Evolutionary conservation across 306 rosid genomes (phyloP).

Genomic region (Lathyrus oleraceus): DNA sequence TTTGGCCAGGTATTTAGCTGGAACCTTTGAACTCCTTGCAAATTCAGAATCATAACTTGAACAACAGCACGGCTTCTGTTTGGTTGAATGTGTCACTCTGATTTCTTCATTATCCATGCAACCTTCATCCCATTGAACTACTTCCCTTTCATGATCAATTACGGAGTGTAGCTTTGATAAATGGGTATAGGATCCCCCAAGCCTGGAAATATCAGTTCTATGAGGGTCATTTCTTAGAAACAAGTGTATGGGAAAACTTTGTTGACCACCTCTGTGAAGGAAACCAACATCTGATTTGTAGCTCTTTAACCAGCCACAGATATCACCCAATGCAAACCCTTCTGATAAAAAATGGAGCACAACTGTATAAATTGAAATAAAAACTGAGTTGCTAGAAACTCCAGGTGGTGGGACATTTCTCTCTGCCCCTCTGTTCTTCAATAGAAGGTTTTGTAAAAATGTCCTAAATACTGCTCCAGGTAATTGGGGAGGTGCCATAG

Average conservation of each 20-base stretch:
- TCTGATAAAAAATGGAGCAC: slow-evolving; percentile 91
- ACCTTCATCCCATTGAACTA: slow-evolving; percentile 90
- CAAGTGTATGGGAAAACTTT: slow-evolving; percentile 68
- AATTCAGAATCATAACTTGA: slow-evolving; percentile 75
- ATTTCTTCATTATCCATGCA: slow-evolving; percentile 85
- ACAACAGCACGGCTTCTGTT: slow-evolving; percentile 93
- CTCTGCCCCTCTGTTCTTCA: slow-evolving; percentile 90
- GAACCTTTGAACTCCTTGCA: slow-evolving; percentile 64
- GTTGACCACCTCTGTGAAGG: slow-evolving; percentile 95
- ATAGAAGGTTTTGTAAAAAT: slow-evolving; percentile 71
- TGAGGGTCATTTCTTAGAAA: slow-evolving; percentile 73
- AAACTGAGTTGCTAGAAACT: slow-evolving; percentile 83
- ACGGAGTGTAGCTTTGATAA: slow-evolving; percentile 63
- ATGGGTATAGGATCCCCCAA: slow-evolving; percentile 90
- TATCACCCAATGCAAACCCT: slow-evolving; percentile 79
- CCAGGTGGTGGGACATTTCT: slow-evolving; percentile 78
- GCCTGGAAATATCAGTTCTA: slow-evolving; percentile 72
- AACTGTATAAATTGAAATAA: slow-evolving; percentile 87
- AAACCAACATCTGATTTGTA: slow-evolving; percentile 76
- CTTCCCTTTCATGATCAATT: slow-evolving; percentile 64
- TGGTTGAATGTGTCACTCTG: slow-evolving; percentile 76
- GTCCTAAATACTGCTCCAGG: slow-evolving; percentile 92
- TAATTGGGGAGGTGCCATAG: slow-evolving; percentile 72
- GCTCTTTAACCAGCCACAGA: slow-evolving; percentile 80
- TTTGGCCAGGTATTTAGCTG: slow-evolving; percentile 57